Evolutionary conservation across 139 green algal genomes (phyloP).

Genomic region (Pycnococcus provasolii): DNA sequence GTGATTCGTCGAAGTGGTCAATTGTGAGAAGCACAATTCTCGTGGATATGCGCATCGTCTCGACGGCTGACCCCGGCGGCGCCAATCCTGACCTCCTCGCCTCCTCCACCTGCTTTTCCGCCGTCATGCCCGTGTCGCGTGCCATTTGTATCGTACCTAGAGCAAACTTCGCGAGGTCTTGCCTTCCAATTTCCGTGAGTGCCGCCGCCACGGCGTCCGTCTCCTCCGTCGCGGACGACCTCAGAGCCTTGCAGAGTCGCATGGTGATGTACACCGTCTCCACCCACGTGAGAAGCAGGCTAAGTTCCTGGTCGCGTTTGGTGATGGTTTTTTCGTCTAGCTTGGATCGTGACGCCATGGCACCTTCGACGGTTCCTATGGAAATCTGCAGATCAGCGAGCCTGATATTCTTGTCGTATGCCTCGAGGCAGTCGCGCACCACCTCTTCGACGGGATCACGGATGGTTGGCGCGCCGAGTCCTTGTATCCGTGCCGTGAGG

Average conservation of each 20-base stretch:
- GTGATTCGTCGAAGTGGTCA: too few relatives aligned
- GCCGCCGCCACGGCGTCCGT: neutral
- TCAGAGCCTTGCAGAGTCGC: neutral
- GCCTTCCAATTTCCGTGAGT: neutral
- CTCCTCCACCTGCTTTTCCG: neutral
- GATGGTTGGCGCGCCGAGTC: too few relatives aligned
- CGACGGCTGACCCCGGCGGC: neutral
- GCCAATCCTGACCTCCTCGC: too few relatives aligned
- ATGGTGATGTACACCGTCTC: slow-evolving; percentile 6
- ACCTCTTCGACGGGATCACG: neutral
- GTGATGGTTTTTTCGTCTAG: neutral
- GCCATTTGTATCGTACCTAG: neutral
- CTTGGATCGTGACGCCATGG: neutral
- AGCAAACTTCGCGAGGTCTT: neutral
- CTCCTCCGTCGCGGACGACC: neutral
- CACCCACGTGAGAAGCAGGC: neutral
- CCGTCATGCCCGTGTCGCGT: too few relatives aligned
- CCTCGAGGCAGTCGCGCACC: neutral
- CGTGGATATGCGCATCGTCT: neutral
- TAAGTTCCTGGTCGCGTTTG: neutral
- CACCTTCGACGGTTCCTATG: neutral
- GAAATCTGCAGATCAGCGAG: neutral
- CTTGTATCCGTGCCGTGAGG: too few relatives aligned
- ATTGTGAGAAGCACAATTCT: neutral
- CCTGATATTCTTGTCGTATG: neutral